Evolutionary conservation across 2,329 filamentous ascomycete genomes (phyloP).

Genomic region (Chlorencoelia australis): DNA sequence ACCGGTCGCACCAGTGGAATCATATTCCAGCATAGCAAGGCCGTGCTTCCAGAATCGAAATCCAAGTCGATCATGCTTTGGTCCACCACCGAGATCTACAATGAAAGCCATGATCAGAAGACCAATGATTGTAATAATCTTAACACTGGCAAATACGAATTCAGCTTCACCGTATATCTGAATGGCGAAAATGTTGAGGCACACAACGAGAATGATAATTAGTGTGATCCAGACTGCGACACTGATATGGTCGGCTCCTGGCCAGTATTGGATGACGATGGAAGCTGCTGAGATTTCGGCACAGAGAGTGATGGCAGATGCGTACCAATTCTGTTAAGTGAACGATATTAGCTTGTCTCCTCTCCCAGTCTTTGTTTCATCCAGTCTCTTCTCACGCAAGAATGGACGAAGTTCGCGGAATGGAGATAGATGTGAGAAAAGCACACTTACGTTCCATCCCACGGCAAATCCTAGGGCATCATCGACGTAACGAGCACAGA

Average conservation of each 20-base stretch:
- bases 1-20: conserved; percentile 55
- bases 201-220: conserved; percentile 29
- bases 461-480: conserved; percentile 45
- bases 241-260: conserved; percentile 20
- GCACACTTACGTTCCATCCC: conserved; percentile 50
- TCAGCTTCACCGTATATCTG: conserved; percentile 51
- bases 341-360: not conserved
- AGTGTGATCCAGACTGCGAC: conserved; percentile 31
- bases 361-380: too few relatives aligned
- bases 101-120: conserved; percentile 71
- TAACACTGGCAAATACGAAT: conserved; percentile 49
- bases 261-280: conserved; percentile 41
- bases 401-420: not conserved
- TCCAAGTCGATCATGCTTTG: conserved; percentile 58
- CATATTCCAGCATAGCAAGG: conserved; percentile 58
- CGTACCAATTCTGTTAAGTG: conserved; percentile 24
- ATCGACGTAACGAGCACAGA: conserved; percentile 34
- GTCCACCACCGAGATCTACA: conserved; percentile 75
- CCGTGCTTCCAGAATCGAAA: conserved; percentile 61
- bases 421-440: conserved; percentile 54
- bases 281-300: conserved; percentile 41
- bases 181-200: conserved; percentile 47
- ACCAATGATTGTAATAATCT: conserved; percentile 50
- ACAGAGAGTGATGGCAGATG: conserved; percentile 26
- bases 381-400: too few relatives aligned